These are phyloP conservation scores for Solanum virginianum DNA, from an alignment of 257 asterid species.

Conservation along the genomic window DNA sequence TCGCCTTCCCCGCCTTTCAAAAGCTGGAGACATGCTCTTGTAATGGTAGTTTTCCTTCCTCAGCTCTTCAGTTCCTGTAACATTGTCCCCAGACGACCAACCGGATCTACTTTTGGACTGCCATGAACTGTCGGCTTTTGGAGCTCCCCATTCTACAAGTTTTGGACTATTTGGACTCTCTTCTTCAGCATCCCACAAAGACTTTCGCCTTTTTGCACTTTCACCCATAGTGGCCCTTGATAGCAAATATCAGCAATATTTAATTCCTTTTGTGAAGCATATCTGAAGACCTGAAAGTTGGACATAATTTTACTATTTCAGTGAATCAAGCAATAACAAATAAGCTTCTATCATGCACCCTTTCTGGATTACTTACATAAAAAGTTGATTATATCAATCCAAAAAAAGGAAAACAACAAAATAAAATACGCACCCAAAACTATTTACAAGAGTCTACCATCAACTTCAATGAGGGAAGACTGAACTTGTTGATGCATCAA, in stretches of 20 bases:
- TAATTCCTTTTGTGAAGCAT: neutral
- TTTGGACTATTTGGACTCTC: neutral
- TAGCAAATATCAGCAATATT: neutral
- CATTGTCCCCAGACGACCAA: neutral
- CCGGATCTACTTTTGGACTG: constrained; percentile 1
- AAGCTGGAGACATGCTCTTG: constrained; percentile 5
- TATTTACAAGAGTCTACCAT: neutral
- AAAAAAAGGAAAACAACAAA: neutral
- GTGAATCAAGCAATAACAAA: neutral
- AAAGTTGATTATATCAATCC: neutral
- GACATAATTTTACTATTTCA: neutral
- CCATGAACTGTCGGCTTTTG: neutral
- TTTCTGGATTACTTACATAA: neutral
- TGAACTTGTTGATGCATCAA: neutral
- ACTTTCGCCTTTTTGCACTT: constrained; percentile 2
- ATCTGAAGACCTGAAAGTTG: neutral
- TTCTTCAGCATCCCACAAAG: constrained; percentile 6
- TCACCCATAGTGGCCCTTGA: constrained; percentile 5
- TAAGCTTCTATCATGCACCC: neutral
- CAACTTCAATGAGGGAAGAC: neutral
- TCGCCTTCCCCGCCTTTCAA: constrained; percentile 1
- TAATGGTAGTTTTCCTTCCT: constrained; percentile 1
- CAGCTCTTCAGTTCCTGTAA: neutral
- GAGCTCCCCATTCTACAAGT: neutral
- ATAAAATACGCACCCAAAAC: neutral